Percentiles rank a stretch among this genome's conserved stretches.
These are phyloP conservation scores for Penicillium canariense DNA, from an alignment of 495 filamentous ascomycete genomes.

Conservation along the genomic window DNA sequence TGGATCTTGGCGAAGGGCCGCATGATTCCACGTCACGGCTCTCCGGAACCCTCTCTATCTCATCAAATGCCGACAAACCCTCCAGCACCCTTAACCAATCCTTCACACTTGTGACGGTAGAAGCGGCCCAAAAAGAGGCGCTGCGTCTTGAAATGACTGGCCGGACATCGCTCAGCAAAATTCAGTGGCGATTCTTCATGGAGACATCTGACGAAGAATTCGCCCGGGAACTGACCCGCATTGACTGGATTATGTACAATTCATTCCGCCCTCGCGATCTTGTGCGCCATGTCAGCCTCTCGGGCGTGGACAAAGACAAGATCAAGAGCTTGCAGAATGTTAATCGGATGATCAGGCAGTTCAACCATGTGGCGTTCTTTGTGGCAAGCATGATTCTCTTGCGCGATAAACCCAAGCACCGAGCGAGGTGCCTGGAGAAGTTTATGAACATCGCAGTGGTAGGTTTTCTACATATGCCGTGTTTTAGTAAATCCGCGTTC, in stretches of 20 bases:
- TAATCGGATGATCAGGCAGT: conserved; percentile 90
- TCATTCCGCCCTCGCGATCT: conserved; percentile 94
- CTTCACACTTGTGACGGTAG: conserved; percentile 53
- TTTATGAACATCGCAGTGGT: conserved; percentile 81
- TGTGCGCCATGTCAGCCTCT: conserved; percentile 81
- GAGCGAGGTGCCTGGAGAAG: conserved; percentile 85
- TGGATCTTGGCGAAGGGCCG: conserved; percentile 44
- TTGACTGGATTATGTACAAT: conserved; percentile 96
- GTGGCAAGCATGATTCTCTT: conserved; percentile 89
- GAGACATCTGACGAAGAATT: conserved; percentile 75
- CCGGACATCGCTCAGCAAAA: conserved; percentile 64
- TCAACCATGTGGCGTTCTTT: conserved; percentile 92
- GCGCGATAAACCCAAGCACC: conserved; percentile 93
- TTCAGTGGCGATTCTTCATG: conserved; percentile 82
- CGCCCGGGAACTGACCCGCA: conserved; percentile 86
- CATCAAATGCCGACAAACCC: conserved; percentile 40
- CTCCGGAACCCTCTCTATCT: conserved; percentile 43
- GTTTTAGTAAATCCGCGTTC: neutral
- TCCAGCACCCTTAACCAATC: conserved; percentile 43
- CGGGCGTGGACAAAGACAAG: conserved; percentile 66
- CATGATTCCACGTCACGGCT: conserved; percentile 39
- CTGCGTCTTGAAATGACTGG: conserved; percentile 60
- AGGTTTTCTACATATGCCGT: conserved; percentile 12
- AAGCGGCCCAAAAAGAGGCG: conserved; percentile 73
- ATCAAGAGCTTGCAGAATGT: conserved; percentile 80